Conservation (phyloP, 192 early-diverging fungal species). For the Mortierella claussenii region DNA sequence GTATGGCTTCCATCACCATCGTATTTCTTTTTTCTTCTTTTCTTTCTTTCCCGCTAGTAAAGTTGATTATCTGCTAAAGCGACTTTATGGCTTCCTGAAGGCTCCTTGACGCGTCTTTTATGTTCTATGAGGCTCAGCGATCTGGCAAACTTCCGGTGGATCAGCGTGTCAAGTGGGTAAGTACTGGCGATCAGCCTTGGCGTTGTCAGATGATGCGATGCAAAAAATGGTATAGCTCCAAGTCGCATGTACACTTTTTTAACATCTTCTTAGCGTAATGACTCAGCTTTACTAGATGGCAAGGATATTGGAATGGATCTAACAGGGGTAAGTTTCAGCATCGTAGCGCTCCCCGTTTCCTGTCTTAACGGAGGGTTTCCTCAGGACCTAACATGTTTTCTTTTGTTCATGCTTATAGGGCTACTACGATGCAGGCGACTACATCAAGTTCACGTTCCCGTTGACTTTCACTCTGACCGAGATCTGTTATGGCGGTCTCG, state of each 20-base stretch:
- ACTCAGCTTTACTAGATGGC: conserved; percentile 56
- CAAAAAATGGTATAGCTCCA: neutral
- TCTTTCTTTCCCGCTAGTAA: no score
- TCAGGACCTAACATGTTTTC: neutral
- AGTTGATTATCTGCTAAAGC: neutral
- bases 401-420: conserved; percentile 13
- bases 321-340: conserved; percentile 28
- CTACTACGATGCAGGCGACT: conserved; percentile 64
- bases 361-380: neutral
- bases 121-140: conserved; percentile 66
- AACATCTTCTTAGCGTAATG: conserved; percentile 26
- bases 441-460: conserved; percentile 67
- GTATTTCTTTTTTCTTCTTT: no score
- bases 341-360: neutral
- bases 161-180: conserved; percentile 61
- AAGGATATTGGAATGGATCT: conserved; percentile 52
- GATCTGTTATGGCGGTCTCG: conserved; percentile 62
- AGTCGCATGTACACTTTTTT: neutral
- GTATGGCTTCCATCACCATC: neutral
- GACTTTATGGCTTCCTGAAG: conserved; percentile 4
- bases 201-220: neutral
- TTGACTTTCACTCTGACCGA: conserved; percentile 57
- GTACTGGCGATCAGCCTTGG: no score
- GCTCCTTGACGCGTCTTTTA: conserved; percentile 57
- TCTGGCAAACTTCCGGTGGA: conserved; percentile 57